phyloP scores from a whole-genome alignment of 1,139 yeast genomes.

The Blastobotrys persicus region DNA sequence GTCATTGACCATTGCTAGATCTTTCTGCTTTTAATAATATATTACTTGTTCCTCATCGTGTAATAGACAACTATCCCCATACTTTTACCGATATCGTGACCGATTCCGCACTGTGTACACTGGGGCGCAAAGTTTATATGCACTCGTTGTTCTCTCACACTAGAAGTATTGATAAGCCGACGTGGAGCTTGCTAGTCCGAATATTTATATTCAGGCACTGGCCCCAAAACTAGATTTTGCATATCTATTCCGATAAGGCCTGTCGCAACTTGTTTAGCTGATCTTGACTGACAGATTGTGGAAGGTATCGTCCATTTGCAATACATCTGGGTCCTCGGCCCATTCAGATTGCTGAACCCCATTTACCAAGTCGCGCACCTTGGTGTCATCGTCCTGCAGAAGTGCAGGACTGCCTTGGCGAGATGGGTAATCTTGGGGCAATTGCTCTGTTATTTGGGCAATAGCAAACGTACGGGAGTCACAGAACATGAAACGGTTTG shows the following conservation, averaged over 20 bases:
- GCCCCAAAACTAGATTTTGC: too few relatives aligned
- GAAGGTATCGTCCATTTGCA: constrained; percentile 27
- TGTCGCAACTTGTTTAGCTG: neutral
- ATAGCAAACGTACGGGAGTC: constrained; percentile 11
- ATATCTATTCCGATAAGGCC: too few relatives aligned
- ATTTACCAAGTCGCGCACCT: constrained; percentile 24
- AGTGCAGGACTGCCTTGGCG: constrained; percentile 24
- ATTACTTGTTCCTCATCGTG: too few relatives aligned
- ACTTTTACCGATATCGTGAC: too few relatives aligned
- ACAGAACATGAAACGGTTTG: constrained; percentile 4
- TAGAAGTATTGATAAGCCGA: too few relatives aligned
- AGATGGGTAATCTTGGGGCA: neutral
- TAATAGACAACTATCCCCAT: too few relatives aligned
- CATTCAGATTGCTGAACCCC: constrained; percentile 29
- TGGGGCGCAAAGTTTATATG: too few relatives aligned
- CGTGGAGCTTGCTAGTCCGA: too few relatives aligned
- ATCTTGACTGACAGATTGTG: constrained; percentile 16
- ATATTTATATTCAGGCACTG: too few relatives aligned
- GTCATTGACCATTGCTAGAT: neutral
- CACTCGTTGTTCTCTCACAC: too few relatives aligned
- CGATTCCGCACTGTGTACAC: too few relatives aligned
- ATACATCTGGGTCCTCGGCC: constrained; percentile 22
- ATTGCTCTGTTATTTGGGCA: neutral
- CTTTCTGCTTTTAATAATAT: constrained; percentile 2
- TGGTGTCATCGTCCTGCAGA: constrained; percentile 26